Evolutionary conservation across 2,329 filamentous ascomycete genomes (phyloP).

Genomic region (Penicillium sclerotigenum): DNA sequence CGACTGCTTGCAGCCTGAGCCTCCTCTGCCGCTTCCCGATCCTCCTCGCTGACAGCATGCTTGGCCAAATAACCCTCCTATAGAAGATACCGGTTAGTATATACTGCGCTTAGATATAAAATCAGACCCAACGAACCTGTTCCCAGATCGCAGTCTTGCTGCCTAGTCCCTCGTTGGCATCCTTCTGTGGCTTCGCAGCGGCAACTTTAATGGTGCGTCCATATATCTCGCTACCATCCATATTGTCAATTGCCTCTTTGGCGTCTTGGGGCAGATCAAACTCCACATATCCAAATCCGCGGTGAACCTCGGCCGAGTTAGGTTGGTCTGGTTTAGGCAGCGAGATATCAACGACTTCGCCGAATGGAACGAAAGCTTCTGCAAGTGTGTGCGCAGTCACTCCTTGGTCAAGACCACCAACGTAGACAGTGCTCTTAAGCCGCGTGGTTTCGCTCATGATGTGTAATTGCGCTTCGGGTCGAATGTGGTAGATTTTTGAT

Average conservation of each 20-base stretch:
- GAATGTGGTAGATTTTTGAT: neutral
- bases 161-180: conserved; percentile 78
- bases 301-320: conserved; percentile 73
- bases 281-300: conserved; percentile 95
- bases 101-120: neutral
- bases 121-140: conserved; percentile 61
- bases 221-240: conserved; percentile 95
- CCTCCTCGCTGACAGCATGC: conserved; percentile 79
- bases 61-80: conserved; percentile 93
- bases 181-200: conserved; percentile 87
- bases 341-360: conserved; percentile 87
- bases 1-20: conserved; percentile 52
- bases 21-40: conserved; percentile 60
- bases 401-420: conserved; percentile 78
- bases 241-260: conserved; percentile 95
- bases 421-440: conserved; percentile 87
- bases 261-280: conserved; percentile 84
- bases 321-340: conserved; percentile 83
- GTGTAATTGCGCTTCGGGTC: conserved; percentile 11
- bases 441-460: conserved; percentile 76
- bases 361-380: conserved; percentile 94
- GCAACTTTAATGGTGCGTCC: conserved; percentile 90
- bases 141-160: conserved; percentile 96
- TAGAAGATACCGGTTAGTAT: conserved; percentile 26
- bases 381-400: conserved; percentile 74